Percentiles rank a stretch among this genome's conserved stretches.
Conservation (phyloP, 2,329 filamentous ascomycete genomes). For the Fusarium virguliforme region DNA sequence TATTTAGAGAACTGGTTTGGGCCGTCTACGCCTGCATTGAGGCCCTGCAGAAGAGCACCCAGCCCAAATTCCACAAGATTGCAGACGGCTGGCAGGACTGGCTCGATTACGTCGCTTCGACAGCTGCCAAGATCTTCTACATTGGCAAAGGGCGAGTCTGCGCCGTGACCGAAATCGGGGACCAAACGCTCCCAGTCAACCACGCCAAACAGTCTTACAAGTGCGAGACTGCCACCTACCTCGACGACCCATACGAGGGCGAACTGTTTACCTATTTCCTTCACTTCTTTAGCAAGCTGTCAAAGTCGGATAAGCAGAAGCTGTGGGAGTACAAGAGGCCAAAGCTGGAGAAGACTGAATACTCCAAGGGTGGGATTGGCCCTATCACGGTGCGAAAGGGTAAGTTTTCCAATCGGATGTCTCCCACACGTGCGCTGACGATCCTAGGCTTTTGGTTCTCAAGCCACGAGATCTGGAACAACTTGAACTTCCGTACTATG, state of each 20-base stretch:
- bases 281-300: constrained; percentile 57
- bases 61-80: constrained; percentile 49
- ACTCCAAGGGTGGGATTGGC: constrained; percentile 56
- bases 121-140: constrained; percentile 58
- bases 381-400: constrained; percentile 61
- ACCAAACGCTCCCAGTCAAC: constrained; percentile 54
- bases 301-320: constrained; percentile 53
- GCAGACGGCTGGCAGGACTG: constrained; percentile 58
- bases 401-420: constrained; percentile 1
- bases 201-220: constrained; percentile 53
- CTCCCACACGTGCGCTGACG: not conserved
- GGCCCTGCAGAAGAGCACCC: constrained; percentile 53
- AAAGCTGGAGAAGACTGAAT: constrained; percentile 58
- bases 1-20: constrained; percentile 59
- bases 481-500: constrained; percentile 61
- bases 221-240: constrained; percentile 55
- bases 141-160: constrained; percentile 58
- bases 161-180: constrained; percentile 56
- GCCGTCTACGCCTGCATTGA: constrained; percentile 61
- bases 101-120: constrained; percentile 60
- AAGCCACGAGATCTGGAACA: constrained; percentile 62
- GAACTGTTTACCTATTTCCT: constrained; percentile 61
- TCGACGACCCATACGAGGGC: constrained; percentile 63
- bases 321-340: constrained; percentile 59
- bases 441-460: constrained; percentile 59